These are phyloP conservation scores for Hordeum pubiflorum DNA, from an alignment of 202 grass and related monocot species.

Conservation along the genomic window DNA sequence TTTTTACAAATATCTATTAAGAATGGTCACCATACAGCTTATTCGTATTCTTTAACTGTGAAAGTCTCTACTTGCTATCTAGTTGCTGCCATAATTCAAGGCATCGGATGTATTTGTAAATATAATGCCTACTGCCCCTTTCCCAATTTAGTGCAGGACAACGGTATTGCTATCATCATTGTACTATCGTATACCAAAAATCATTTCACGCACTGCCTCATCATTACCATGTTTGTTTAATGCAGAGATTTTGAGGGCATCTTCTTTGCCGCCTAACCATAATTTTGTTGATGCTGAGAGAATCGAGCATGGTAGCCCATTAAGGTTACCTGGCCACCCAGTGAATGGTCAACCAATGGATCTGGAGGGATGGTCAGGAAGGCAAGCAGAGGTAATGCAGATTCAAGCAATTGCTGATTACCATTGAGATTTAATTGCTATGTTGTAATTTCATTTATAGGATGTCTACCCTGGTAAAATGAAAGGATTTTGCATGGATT, in stretches of 20 bases:
- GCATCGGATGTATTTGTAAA: neutral
- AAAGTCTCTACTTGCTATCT: neutral
- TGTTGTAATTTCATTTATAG: neutral
- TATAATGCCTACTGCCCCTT: neutral
- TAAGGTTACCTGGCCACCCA: conserved; percentile 73
- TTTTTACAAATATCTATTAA: conserved; percentile 8
- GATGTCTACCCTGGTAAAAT: neutral
- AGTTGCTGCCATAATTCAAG: neutral
- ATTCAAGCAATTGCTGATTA: conserved; percentile 7
- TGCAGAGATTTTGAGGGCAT: conserved; percentile 87
- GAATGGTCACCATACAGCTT: neutral
- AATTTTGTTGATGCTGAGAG: conserved; percentile 84
- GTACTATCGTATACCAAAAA: neutral
- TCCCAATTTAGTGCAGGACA: neutral
- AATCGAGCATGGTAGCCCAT: conserved; percentile 73
- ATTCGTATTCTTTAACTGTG: conserved; percentile 19
- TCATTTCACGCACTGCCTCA: neutral
- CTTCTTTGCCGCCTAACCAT: conserved; percentile 64
- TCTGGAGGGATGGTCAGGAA: conserved; percentile 78
- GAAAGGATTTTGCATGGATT: neutral
- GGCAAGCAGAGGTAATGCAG: conserved; percentile 69
- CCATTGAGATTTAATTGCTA: neutral
- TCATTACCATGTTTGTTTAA: conserved; percentile 29
- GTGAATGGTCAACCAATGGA: conserved; percentile 96
- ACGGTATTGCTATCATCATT: conserved; percentile 5